A percentile compares a stretch with the other conserved stretches of the same genome.
Evolutionary conservation across 345 rosid genomes (phyloP).

Genomic region (Citrus sinensis): DNA sequence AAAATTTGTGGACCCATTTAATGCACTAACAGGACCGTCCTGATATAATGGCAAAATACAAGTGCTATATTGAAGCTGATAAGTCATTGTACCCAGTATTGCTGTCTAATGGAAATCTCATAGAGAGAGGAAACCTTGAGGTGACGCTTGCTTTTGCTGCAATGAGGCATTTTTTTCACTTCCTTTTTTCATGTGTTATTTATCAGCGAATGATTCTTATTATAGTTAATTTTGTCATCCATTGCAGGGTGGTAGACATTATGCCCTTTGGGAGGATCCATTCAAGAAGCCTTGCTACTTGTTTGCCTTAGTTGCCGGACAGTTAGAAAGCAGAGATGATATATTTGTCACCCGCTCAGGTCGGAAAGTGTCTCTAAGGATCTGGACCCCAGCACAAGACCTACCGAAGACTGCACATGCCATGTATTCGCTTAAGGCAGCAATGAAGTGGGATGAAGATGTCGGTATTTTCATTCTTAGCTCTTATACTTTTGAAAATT

Average conservation of each 20-base stretch:
- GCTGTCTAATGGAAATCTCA: slow-evolving; percentile 90
- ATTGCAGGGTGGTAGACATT: slow-evolving; percentile 84
- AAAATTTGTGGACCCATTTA: slow-evolving; percentile 14
- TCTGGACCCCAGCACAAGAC: slow-evolving; percentile 96
- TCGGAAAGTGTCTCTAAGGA: slow-evolving; percentile 71
- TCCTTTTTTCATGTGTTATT: background rate
- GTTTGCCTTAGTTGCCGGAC: slow-evolving; percentile 95
- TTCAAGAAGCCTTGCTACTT: slow-evolving; percentile 97
- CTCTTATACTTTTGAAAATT: background rate
- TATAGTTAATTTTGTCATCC: background rate
- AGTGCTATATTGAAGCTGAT: slow-evolving; percentile 89
- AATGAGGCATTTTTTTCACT: background rate
- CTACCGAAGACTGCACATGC: slow-evolving; percentile 94
- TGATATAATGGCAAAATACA: slow-evolving; percentile 95
- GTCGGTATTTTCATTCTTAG: slow-evolving; percentile 37
- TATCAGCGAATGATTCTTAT: background rate
- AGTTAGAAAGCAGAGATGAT: slow-evolving; percentile 88
- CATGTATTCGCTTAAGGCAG: slow-evolving; percentile 94
- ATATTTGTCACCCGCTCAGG: slow-evolving; percentile 74
- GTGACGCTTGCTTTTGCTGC: slow-evolving; percentile 27
- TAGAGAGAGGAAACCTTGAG: slow-evolving; percentile 78
- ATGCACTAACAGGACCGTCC: slow-evolving; percentile 74
- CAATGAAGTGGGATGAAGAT: slow-evolving; percentile 99
- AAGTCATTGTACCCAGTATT: slow-evolving; percentile 83
- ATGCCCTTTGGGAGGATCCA: slow-evolving; percentile 94